A percentile compares a stretch with the other conserved stretches of the same genome.
phyloP scores from a whole-genome alignment of 805 yeast species.

The Candida insectalens region DNA sequence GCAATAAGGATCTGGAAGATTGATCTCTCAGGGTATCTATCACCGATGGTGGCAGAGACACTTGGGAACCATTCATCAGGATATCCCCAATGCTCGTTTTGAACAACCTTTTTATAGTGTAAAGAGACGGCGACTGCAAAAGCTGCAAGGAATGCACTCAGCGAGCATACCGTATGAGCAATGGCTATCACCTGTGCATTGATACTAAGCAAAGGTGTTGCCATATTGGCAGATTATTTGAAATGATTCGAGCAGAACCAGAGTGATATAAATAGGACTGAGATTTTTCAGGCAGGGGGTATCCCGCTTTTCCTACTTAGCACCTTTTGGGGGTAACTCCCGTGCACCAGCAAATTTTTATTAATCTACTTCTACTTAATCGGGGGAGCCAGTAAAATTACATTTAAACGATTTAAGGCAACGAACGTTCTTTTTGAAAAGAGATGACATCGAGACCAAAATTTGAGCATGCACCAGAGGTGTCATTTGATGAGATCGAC shows the following conservation, averaged over 20 bases:
- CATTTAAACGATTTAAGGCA: too few species aligned
- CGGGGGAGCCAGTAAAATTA: too few species aligned
- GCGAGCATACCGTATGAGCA: slow-evolving; percentile 66
- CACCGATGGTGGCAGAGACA: slow-evolving; percentile 96
- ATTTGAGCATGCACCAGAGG: slow-evolving; percentile 45
- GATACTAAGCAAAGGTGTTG: slow-evolving; percentile 22
- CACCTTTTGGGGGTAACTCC: too few species aligned
- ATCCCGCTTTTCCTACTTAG: not conserved
- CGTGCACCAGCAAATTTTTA: too few species aligned
- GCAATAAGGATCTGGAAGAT: slow-evolving; percentile 89
- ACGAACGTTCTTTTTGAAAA: too few species aligned
- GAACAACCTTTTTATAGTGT: slow-evolving; percentile 83
- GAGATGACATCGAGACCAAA: too few species aligned
- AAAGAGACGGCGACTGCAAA: slow-evolving; percentile 62
- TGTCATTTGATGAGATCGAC: slow-evolving; percentile 77
- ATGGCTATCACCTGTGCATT: slow-evolving; percentile 62
- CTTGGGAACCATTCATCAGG: slow-evolving; percentile 99
- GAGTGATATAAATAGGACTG: not conserved
- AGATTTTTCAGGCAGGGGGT: not conserved
- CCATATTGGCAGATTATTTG: not conserved
- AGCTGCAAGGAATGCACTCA: slow-evolving; percentile 68
- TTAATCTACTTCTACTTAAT: too few species aligned
- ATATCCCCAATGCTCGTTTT: slow-evolving; percentile 78
- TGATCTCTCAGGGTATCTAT: slow-evolving; percentile 91
- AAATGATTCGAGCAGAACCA: not conserved